Evolutionary conservation across 257 asterid genomes (phyloP), one percentile per base, ranked within the genome.

Genomic region (Nicotiana obtusifolia): DNA sequence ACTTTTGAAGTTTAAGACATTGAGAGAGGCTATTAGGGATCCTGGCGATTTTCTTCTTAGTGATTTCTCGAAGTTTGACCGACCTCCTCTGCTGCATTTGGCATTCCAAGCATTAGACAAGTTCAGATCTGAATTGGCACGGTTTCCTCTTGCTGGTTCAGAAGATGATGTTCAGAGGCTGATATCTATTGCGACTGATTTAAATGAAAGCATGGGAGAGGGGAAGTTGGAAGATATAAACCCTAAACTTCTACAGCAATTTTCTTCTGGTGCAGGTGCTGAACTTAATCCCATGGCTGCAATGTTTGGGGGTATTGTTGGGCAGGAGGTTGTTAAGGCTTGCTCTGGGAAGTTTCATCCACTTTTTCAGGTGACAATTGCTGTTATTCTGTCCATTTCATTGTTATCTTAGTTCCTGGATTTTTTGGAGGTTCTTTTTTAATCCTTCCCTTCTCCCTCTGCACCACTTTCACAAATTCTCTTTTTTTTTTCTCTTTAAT

Each of bases 261-360:
- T 95, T 82, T 91, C 97, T 81, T 92, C 88, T 88, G 98, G 98
- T 81, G 92, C 97, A 35, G 92, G 97, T 68, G 98, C 98, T 60
- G 95, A 93, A 56, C 89, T 95, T 82, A 95, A 93, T 83, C 98
- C 98, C 68, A 92, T 95, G 97, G 97, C 98, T 86, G 98, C 97
- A 87, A 95, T 95, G 93, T 95, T 93, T 85, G 98, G 98, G 81
- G 98, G 98, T 83, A 89, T 95, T 87, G 97, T 95, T 60, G 98
- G 97, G 52, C 98, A 95, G 92, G 98, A 95, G 88, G 94, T 95
- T 86, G 76, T 95, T 89, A 95, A 95, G 91, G 98, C 98, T 54
- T 95, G 98, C 92, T 92, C 98, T 78, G 97, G 97, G 83, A 95
- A 95, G 88, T 95, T 95, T 82, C 97, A 95, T 86, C 97, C 98